Percentiles rank a stretch among this genome's conserved stretches.
Conservation (phyloP, 1,284 basidiomycete species). For the Naganishia cerealis region DNA sequence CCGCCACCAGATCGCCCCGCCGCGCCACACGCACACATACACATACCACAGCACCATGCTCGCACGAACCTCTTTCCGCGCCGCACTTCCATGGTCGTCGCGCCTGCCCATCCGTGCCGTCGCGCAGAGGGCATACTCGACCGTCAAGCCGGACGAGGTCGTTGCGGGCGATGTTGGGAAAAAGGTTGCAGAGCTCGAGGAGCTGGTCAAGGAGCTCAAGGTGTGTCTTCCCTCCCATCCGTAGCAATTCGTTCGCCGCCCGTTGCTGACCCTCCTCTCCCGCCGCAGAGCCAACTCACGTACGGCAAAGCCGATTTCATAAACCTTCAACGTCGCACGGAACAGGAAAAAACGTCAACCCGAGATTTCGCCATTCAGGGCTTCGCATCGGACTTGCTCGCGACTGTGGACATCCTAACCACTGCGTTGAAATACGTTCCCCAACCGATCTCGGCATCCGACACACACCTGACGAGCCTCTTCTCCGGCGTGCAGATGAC, state of each 20-base stretch:
- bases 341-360: conserved; percentile 86
- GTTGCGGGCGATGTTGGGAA: conserved; percentile 38
- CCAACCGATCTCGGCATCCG: conserved; percentile 56
- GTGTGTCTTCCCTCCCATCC: conserved; percentile 38
- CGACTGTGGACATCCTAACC: conserved; percentile 86
- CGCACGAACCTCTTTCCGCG: not conserved
- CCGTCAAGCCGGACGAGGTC: conserved; percentile 7
- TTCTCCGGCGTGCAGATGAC: conserved; percentile 89
- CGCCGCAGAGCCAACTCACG: conserved; percentile 69
- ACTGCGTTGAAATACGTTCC: conserved; percentile 84
- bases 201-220: conserved; percentile 47
- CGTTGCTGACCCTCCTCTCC: not conserved
- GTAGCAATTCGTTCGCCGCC: no score
- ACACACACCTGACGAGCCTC: conserved; percentile 66
- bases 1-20: not conserved
- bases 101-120: not conserved
- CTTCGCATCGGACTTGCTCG: conserved; percentile 85
- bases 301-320: conserved; percentile 92
- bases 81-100: not conserved
- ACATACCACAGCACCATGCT: not conserved
- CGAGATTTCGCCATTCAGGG: conserved; percentile 88
- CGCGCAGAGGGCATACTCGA: conserved; percentile 4
- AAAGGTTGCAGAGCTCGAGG: conserved; percentile 40
- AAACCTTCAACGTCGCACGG: conserved; percentile 86
- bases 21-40: not conserved